Percentiles rank a stretch among this genome's conserved stretches.
Conservation (phyloP, 2,329 filamentous ascomycete species). For the Pseudogymnoascus sp. region DNA sequence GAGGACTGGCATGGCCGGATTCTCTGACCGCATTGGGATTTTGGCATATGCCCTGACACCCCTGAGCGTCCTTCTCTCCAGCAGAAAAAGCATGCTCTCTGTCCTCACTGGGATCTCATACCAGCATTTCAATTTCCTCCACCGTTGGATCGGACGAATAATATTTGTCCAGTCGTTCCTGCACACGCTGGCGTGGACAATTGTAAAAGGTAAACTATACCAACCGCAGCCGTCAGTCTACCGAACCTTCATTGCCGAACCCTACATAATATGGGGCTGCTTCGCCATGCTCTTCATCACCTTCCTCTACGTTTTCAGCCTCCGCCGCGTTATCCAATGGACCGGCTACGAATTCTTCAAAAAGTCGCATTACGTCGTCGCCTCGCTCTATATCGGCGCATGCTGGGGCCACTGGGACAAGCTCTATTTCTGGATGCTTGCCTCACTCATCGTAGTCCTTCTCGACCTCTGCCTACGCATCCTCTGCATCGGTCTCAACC, state of each 20-base stretch:
- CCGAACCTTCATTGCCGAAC: constrained; percentile 47
- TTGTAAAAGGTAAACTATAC: constrained; percentile 59
- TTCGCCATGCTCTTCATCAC: constrained; percentile 58
- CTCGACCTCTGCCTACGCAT: constrained; percentile 54
- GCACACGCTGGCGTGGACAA: constrained; percentile 63
- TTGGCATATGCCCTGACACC: constrained; percentile 68
- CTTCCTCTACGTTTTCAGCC: constrained; percentile 51
- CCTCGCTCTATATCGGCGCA: constrained; percentile 65
- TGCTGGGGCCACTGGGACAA: constrained; percentile 68
- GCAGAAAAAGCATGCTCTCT: constrained; percentile 60
- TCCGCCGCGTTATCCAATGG: constrained; percentile 47
- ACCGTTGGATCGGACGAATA: constrained; percentile 66
- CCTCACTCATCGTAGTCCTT: constrained; percentile 55
- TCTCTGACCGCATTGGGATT: constrained; percentile 59
- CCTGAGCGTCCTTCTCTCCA: constrained; percentile 57
- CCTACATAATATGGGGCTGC: constrained; percentile 66
- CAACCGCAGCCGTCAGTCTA: constrained; percentile 59
- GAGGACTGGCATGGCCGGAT: constrained; percentile 56
- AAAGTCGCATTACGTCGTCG: constrained; percentile 64
- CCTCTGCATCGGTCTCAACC: constrained; percentile 49
- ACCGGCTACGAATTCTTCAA: constrained; percentile 74
- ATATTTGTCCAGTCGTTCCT: constrained; percentile 59
- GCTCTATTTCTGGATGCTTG: constrained; percentile 59
- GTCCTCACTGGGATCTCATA: constrained; percentile 65
- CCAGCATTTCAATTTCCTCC: constrained; percentile 69